Evolutionary conservation across 2,329 filamentous ascomycete genomes (phyloP).

Genomic region (Metarhizium humberi): DNA sequence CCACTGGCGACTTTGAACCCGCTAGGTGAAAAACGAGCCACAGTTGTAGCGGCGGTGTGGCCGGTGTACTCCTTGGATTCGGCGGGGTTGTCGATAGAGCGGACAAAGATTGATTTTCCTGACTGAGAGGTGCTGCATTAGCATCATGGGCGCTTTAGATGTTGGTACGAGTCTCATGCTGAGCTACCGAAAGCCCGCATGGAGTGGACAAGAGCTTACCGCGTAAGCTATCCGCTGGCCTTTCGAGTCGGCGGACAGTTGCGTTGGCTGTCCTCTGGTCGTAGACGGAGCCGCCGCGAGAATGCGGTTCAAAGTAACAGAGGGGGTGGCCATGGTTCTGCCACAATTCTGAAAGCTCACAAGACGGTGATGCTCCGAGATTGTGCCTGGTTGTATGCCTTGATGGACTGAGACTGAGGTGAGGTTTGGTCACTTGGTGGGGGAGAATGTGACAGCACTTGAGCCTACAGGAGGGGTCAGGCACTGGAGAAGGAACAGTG

Average conservation of each 20-base stretch:
- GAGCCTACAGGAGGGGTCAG: neutral
- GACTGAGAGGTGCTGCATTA: conserved; percentile 37
- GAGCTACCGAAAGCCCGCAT: neutral
- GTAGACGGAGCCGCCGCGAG: conserved; percentile 81
- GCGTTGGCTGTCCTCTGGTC: conserved; percentile 76
- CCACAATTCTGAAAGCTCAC: neutral
- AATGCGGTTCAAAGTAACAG: conserved; percentile 56
- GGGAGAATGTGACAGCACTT: neutral
- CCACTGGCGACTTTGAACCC: conserved; percentile 93
- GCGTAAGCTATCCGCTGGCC: conserved; percentile 90
- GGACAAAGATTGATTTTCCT: conserved; percentile 92
- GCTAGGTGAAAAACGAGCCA: conserved; percentile 87
- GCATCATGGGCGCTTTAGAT: neutral
- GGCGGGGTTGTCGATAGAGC: conserved; percentile 84
- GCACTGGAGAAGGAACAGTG: neutral
- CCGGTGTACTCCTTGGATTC: conserved; percentile 82
- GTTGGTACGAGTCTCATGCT: neutral
- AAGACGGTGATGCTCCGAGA: too few species aligned
- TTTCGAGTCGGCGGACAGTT: conserved; percentile 78
- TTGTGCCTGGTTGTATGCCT: neutral
- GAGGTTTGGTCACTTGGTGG: neutral
- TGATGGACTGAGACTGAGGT: neutral
- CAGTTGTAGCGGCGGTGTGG: conserved; percentile 81
- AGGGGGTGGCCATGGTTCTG: conserved; percentile 25
- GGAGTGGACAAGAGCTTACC: conserved; percentile 39